phyloP scores from a whole-genome alignment of 768 basidiomycete species.

The Suillus ampliporus region DNA sequence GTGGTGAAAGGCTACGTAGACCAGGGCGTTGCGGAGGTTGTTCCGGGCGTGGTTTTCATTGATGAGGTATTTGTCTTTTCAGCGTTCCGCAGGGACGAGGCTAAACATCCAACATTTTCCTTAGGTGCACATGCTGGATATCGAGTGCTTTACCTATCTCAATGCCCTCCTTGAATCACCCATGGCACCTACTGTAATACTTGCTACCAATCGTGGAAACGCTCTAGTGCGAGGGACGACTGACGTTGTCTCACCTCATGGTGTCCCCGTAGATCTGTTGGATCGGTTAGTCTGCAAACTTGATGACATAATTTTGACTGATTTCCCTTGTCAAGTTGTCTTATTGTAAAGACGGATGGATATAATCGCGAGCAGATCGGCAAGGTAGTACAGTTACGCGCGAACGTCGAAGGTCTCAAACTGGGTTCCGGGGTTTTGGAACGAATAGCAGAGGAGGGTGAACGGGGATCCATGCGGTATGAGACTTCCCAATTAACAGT shows the following conservation, averaged over 20 bases:
- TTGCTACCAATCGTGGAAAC: constrained; percentile 96
- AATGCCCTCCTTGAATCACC: constrained; percentile 95
- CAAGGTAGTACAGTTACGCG: constrained; percentile 85
- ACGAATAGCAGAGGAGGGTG: constrained; percentile 80
- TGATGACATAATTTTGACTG: constrained; percentile 2
- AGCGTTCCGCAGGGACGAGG: not conserved
- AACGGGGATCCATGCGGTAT: constrained; percentile 79
- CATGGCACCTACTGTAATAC: constrained; percentile 96
- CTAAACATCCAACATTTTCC: constrained; percentile 9
- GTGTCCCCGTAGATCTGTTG: constrained; percentile 90
- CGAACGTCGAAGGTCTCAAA: constrained; percentile 84
- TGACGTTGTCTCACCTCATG: constrained; percentile 91
- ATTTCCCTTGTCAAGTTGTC: constrained; percentile 56
- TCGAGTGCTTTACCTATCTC: constrained; percentile 98
- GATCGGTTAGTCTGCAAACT: constrained; percentile 66
- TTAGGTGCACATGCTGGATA: constrained; percentile 99
- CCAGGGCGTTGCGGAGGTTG: constrained; percentile 96
- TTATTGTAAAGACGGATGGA: constrained; percentile 92
- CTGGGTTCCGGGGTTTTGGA: constrained; percentile 80
- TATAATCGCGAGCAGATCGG: constrained; percentile 86
- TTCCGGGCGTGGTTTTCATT: constrained; percentile 98
- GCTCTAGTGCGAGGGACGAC: constrained; percentile 91
- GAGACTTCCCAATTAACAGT: constrained; percentile 25
- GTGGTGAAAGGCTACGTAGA: constrained; percentile 98
- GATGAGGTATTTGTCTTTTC: constrained; percentile 76